Evolutionary conservation across 2,329 filamentous ascomycete species (phyloP), one percentile per base, ranked within the genome.

Genomic region (Aspergillus sp.): DNA sequence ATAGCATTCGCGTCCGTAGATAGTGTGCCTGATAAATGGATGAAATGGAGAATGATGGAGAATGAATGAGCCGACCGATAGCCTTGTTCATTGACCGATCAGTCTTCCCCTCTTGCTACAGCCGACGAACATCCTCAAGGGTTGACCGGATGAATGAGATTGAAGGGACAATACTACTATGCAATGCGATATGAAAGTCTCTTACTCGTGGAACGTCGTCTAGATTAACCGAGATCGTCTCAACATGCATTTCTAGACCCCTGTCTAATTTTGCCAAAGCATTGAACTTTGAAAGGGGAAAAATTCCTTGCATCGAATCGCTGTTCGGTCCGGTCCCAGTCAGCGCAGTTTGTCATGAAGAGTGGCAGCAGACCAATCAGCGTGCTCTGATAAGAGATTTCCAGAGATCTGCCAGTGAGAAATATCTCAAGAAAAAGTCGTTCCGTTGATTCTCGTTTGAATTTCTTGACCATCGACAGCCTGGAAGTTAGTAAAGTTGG

Each of bases 341-440:
- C 73, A 75, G 69, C 72, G 62, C 30, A 51, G 69, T 76, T 71
- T 74, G 73, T 76, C 73, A 76, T 67, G 64, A 22, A 30, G 23
- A 11, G 22, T n/a, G 15, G 9, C 4, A 9, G 30, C 9, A 38
- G 49, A 30, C 73, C 72, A 75, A 75, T 74, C 46, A 71, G 53
- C 19, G 9, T 1, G 0, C 22, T 1, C 15, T 67, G 73, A 75
- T 75, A 75, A 74, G 73, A 28, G 63, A 64, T 54, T 60, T 60
- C 60, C 53, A 45, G 47, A 54, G 55, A 60, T 49, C 43, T 47
- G 48, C 59, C 59, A 49, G 53, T 53, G 17, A 53, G 49, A 53
- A 23, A 23, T 22, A 15, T 8, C 34, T 51, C 25, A 28, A 28
- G 25, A 28, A 23, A 57, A 47, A 25, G 9, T 47, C 23, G 13